Conservation (phyloP, 192 early-diverging fungal genomes). For the Backusella sp. region DNA sequence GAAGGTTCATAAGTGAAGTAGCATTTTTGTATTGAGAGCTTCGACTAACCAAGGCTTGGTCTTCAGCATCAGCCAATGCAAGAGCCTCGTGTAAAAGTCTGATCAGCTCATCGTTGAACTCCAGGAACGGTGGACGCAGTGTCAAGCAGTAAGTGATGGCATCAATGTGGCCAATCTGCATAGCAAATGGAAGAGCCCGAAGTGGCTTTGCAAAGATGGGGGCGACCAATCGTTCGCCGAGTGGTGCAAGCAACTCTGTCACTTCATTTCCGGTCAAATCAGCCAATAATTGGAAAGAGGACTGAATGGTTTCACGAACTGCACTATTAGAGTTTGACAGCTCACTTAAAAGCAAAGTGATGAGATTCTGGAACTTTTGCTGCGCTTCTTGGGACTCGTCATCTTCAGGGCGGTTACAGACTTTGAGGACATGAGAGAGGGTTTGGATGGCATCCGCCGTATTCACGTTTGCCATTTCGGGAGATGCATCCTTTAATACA, state of each 20-base stretch:
- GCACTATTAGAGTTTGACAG: constrained; percentile 86
- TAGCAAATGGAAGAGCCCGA: constrained; percentile 88
- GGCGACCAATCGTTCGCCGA: constrained; percentile 78
- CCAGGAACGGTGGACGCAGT: constrained; percentile 81
- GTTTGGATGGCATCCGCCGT: constrained; percentile 72
- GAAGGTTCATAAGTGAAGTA: constrained; percentile 78
- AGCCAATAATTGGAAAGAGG: constrained; percentile 77
- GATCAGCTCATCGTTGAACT: constrained; percentile 90
- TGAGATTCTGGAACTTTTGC: constrained; percentile 75
- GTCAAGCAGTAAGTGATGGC: constrained; percentile 96
- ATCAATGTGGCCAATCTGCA: constrained; percentile 99
- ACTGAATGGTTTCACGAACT: constrained; percentile 88
- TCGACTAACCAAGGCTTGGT: constrained; percentile 89
- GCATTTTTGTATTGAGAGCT: constrained; percentile 80
- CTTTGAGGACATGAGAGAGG: constrained; percentile 68
- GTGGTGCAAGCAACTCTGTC: constrained; percentile 81
- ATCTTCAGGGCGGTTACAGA: constrained; percentile 60
- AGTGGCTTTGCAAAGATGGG: constrained; percentile 98
- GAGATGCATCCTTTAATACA: constrained; percentile 88
- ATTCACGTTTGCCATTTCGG: constrained; percentile 75
- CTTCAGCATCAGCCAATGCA: constrained; percentile 94
- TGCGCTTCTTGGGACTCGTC: constrained; percentile 50
- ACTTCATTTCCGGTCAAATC: constrained; percentile 76
- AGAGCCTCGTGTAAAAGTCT: constrained; percentile 89
- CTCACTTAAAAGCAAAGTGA: constrained; percentile 82